phyloP scores from a whole-genome alignment of 495 filamentous ascomycete genomes.

The Peziza echinospora region DNA sequence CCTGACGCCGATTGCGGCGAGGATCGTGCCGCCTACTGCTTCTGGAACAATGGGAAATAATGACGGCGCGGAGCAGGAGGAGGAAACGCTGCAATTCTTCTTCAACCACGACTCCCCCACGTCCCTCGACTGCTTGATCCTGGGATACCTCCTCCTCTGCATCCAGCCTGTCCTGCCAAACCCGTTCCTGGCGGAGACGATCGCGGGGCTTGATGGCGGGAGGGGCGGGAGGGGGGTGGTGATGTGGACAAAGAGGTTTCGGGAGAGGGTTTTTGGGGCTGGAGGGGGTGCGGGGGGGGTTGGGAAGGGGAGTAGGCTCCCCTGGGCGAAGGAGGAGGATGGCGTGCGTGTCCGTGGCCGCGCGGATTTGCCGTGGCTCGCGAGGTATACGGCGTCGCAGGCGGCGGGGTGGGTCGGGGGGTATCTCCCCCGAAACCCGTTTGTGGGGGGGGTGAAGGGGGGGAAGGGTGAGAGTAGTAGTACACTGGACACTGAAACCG shows the following conservation, averaged over 20 bases:
- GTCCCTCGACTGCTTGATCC: slow-evolving; percentile 55
- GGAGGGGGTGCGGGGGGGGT: not conserved
- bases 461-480: not conserved
- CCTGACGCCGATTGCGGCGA: slow-evolving; percentile 42
- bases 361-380: not conserved
- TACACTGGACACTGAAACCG: not conserved
- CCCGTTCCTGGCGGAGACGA: slow-evolving; percentile 43
- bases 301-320: not conserved
- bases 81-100: slow-evolving; percentile 23
- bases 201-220: slow-evolving; percentile 22
- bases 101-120: slow-evolving; percentile 29
- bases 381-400: not conserved
- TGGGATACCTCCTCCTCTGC: slow-evolving; percentile 58
- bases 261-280: not conserved
- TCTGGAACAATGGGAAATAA: no score
- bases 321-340: not conserved
- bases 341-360: no score
- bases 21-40: no score
- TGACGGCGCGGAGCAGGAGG: not conserved
- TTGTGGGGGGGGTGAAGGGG: not conserved
- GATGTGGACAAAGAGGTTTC: not conserved
- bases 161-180: slow-evolving; percentile 47
- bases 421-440: not conserved
- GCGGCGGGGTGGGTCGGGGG: not conserved
- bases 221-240: not conserved